Base-by-base conservation (phyloP, 2,329 filamentous ascomycete genomes). In the Elsinoe arachidis region DNA sequence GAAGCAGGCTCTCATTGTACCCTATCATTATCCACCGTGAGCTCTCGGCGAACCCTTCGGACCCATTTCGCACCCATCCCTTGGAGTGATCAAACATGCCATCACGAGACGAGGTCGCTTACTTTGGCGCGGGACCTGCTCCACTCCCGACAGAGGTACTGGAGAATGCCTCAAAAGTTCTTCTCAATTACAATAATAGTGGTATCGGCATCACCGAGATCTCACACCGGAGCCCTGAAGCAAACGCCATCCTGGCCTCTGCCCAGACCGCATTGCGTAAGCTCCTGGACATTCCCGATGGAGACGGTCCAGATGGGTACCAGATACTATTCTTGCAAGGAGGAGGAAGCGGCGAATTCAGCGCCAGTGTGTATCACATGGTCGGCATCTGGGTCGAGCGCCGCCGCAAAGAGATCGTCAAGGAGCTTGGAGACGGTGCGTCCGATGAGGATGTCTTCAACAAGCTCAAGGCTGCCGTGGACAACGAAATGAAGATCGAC, bases 101-200 rank as follows among this genome's bases (percentile, higher is more conserved):
- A 66, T 76, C 81, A 62, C 80, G 89, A 72, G 78, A 83, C 65
- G 85, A 92, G 62, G 82, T 93, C 69, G 81, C 85, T 63, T 93
- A 95, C 74, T 96, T 95, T 65, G 90, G 91, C 61, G 91, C 92
- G 55, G 92, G 92, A 61, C 92, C 92, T 51, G 90, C 92, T n/a
- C 78, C 83, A 33, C 80, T 97, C 15, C 91, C 91, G 21, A 95
- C 88, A 11, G 74, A 82, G 3, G 88, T 96, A 19, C 81, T 96
- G 52, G 83, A 93, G 71, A 79, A 78, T 44, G 90, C 89, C 53
- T 84, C 90, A 1, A 71, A 83, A 68, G 87, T 88, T 1, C 83
- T 97, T 3, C 73, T 95, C 62, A 87, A 96, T 77, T 95, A 84
- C 76, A 78, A 92, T 47, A 78, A 82, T 69, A 88, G 84, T 38